A percentile compares a stretch with the other conserved stretches of the same genome.
Evolutionary conservation across 2,329 filamentous ascomycete species (phyloP).

Genomic region (Fusarium circinatum): DNA sequence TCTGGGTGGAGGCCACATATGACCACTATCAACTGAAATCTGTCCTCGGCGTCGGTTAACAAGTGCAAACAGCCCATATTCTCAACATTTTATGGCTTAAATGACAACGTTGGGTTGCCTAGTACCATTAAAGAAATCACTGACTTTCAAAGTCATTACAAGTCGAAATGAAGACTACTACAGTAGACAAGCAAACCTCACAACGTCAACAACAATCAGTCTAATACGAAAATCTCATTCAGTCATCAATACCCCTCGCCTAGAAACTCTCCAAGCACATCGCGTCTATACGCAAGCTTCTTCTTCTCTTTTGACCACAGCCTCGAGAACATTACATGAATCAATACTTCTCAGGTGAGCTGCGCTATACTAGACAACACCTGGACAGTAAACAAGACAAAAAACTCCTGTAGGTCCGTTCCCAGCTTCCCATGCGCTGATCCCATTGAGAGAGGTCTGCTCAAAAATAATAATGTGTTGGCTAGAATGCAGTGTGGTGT

Average conservation of each 20-base stretch:
- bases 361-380: constrained; percentile 14
- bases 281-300: constrained; percentile 33
- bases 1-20: constrained; percentile 6
- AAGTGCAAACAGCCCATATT: background rate
- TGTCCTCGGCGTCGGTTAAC: constrained; percentile 7
- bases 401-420: constrained; percentile 35
- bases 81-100: background rate
- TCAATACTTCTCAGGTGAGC: constrained; percentile 13
- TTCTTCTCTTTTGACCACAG: constrained; percentile 27
- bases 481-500: constrained; percentile 16
- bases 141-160: background rate
- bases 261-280: constrained; percentile 33
- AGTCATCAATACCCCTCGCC: constrained; percentile 40
- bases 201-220: background rate
- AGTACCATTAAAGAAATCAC: background rate
- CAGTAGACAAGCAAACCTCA: background rate
- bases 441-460: constrained; percentile 25
- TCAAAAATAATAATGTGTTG: constrained; percentile 28
- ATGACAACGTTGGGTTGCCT: background rate
- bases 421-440: constrained; percentile 30
- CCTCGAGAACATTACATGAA: constrained; percentile 38
- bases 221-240: constrained; percentile 43
- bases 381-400: constrained; percentile 28
- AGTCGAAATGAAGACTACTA: background rate
- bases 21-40: constrained; percentile 14